A percentile compares a stretch with the other conserved stretches of the same genome.
These are phyloP conservation scores for Colletotrichum tanaceti DNA, from an alignment of 2,329 filamentous ascomycete genomes.

Conservation along the genomic window DNA sequence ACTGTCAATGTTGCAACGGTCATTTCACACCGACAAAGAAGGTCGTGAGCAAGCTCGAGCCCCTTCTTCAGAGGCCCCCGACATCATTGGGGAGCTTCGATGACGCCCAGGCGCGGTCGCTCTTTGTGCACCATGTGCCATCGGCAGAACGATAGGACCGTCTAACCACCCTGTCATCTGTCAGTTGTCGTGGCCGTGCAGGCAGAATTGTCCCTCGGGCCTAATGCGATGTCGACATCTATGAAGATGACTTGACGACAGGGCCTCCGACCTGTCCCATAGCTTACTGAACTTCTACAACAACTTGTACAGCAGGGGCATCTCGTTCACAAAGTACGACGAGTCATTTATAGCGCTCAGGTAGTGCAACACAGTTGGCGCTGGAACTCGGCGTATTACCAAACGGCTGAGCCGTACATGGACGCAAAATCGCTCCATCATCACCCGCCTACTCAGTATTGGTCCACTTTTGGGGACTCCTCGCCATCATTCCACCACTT, in stretches of 20 bases:
- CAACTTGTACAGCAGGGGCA: not conserved
- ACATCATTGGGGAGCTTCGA: not conserved
- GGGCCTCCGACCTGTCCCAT: not conserved
- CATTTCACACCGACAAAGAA: not conserved
- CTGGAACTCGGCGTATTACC: no score
- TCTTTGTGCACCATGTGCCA: not conserved
- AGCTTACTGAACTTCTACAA: no score
- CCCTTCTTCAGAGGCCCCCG: not conserved
- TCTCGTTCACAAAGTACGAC: not conserved
- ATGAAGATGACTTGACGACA: not conserved
- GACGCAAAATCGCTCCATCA: no score
- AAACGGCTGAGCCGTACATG: no score
- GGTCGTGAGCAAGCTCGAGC: slow-evolving; percentile 1
- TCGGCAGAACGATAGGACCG: not conserved
- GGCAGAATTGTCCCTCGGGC: not conserved
- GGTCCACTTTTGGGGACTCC: not conserved
- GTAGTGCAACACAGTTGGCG: not conserved
- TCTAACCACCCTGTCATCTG: not conserved
- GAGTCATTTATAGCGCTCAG: not conserved
- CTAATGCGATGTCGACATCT: not conserved
- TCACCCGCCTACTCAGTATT: not conserved
- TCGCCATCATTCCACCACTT: not conserved
- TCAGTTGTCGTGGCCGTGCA: not conserved
- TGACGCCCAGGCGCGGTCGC: not conserved
- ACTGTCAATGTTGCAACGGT: no score